Conservation (phyloP, 2,329 filamentous ascomycete genomes). For the Zasmidium angulare region DNA sequence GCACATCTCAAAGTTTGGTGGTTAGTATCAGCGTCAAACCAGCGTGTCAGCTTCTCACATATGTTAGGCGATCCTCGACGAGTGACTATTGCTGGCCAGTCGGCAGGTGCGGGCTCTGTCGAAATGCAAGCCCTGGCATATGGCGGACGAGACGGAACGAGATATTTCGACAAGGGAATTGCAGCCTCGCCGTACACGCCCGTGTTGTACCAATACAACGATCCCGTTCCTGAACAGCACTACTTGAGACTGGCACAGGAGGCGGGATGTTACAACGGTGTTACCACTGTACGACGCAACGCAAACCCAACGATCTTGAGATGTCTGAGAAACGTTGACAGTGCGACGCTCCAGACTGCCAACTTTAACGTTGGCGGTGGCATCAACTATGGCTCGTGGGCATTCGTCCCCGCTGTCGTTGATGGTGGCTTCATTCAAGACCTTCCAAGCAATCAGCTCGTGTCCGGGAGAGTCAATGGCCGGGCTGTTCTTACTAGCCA, state of each 20-base stretch:
- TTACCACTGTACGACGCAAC: background rate
- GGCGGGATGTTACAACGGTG: slow-evolving; percentile 30
- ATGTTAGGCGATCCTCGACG: slow-evolving; percentile 28
- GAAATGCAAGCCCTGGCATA: slow-evolving; percentile 37
- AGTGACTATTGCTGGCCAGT: slow-evolving; percentile 44
- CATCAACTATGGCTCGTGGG: slow-evolving; percentile 40
- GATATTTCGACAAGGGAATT: slow-evolving; percentile 33
- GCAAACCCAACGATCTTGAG: slow-evolving; percentile 41
- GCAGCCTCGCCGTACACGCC: slow-evolving; percentile 42
- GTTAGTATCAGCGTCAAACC: background rate
- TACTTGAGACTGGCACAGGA: slow-evolving; percentile 47
- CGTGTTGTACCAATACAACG: slow-evolving; percentile 51
- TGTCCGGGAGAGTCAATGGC: slow-evolving; percentile 39
- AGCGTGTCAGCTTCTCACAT: background rate
- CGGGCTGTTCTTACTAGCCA: slow-evolving; percentile 40
- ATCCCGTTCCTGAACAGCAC: slow-evolving; percentile 45
- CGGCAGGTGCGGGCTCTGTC: slow-evolving; percentile 40
- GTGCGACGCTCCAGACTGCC: slow-evolving; percentile 37
- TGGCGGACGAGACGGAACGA: slow-evolving; percentile 23
- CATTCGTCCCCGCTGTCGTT: slow-evolving; percentile 42
- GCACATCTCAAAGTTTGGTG: slow-evolving; percentile 31
- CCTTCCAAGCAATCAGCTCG: slow-evolving; percentile 39
- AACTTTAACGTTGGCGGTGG: slow-evolving; percentile 36
- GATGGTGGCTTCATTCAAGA: slow-evolving; percentile 43
- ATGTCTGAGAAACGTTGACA: slow-evolving; percentile 41